Base-by-base conservation (phyloP, 225 moss, liverwort and hornwort species). In the Rhytidiadelphus loreus region DNA sequence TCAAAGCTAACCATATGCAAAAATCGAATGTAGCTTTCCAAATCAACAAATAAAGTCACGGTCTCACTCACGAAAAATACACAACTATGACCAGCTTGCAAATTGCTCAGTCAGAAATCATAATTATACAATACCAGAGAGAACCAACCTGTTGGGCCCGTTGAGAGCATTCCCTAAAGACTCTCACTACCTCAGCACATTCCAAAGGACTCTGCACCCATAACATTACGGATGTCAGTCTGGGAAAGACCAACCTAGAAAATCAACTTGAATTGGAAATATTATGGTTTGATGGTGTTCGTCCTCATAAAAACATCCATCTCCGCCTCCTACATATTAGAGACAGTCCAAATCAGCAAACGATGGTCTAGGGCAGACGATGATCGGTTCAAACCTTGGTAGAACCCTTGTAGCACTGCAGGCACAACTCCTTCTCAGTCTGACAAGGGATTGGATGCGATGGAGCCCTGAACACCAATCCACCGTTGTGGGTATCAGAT, bases 101-200 rank as follows among this genome's bases (percentile, higher is more conserved):
- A 74, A 69, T 61, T 55, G 33, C 20, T 26, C 41, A 78, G 37
- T 72, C 91, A 53, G 44, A 76, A 64, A 37, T 71, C 41, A 77
- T 35, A 55, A 63, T 18, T 59, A 37, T 28, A 52, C 85, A 35
- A 62, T 32, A 85, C 63, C 52, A 62, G 83, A 80, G 77, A 60
- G 73, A 53, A 91, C 89, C 90, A 46, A 92, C 94, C 94, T 94
- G 94, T 76, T 94, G 94, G 55, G 90, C 92, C 83, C 91, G 90
- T 90, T 93, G 94, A 63, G 94, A 89, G 90, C 94, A 94, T 89
- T 93, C 93, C 87, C 86, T 94, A 72, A 92, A 94, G 13, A 84
- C 82, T 90, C 88, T 94, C 72, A 93, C 94, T 24, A 87, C 86
- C 70, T 93, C 93, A 22, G 94, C 94, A 91, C 94, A 94, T 82